Base-by-base conservation (phyloP, 2,329 filamentous ascomycete genomes). In the Claviceps sp. region DNA sequence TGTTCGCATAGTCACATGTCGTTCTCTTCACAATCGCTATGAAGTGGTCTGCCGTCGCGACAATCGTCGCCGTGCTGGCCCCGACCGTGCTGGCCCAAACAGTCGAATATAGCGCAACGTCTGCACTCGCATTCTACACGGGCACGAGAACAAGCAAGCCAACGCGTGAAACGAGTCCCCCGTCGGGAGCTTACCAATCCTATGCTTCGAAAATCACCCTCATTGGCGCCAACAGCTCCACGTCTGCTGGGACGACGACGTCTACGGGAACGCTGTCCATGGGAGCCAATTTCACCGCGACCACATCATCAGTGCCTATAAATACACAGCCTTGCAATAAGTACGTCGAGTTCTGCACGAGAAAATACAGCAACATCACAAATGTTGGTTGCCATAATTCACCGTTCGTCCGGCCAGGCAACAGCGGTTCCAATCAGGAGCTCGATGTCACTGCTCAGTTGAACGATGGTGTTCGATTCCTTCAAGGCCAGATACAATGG, bases 281-380 rank as follows among this genome's bases (percentile, higher is more conserved):
- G 17, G 61, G 60, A n/a, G 66, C 67, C 42, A 73, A 71, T 56
- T 62, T 66, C 49, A 69, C 68, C 53, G 66, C 67, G 11, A 59
- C 68, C 16, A 67, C 63, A 8, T 54, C 63, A 61, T 47, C 57
- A 26, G 57, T 68, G 49, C 74, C 82, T 1, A 79, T 77, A 45
- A 91, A 90, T 65, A 90, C 85, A 0, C 80, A 81, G 53, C 82
- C 86, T 4, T 94, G 88, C 73, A 94, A 94, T 67, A 81, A 82
- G 64, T 81, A 86, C 58, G 68, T 83, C 23, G 86, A 91, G 66
- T 82, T 93, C 60, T 94, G 88, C 71, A 69, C 68, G 5, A 79
- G 86, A 53, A 82, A 80, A 59, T 94, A 89, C 67, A 81, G 83
- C 73, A 90, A 93, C 65, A 83, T 93, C 66, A 90, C 86, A 52